Conservation (phyloP, 768 basidiomycete species). For the Pisolithus tinctorius region DNA sequence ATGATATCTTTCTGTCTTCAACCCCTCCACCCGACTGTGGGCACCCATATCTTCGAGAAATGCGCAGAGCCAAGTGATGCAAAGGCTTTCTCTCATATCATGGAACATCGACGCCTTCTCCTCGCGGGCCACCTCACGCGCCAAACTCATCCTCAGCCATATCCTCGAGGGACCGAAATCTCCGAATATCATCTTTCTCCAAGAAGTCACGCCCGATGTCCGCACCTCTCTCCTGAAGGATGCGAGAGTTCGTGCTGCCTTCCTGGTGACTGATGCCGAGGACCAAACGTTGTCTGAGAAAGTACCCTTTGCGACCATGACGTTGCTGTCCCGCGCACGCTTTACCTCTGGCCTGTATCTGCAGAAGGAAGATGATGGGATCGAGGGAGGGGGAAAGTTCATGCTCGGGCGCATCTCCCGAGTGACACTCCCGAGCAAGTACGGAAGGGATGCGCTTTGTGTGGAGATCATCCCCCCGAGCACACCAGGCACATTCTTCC, state of each 20-base stretch:
- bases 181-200: conserved; percentile 34
- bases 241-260: conserved; percentile 26
- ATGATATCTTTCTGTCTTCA: too few species aligned
- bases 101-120: conserved; percentile 33
- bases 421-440: conserved; percentile 31
- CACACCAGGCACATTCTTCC: conserved; percentile 15
- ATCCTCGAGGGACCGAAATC: conserved; percentile 26
- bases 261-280: conserved; percentile 33
- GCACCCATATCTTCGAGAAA: conserved; percentile 17
- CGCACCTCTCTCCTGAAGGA: conserved; percentile 28
- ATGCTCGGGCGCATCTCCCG: conserved; percentile 7
- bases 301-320: conserved; percentile 20
- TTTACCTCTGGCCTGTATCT: neutral
- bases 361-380: neutral
- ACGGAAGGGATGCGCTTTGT: conserved; percentile 30
- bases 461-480: conserved; percentile 28
- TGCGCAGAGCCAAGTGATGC: conserved; percentile 10
- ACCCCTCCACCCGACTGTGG: conserved; percentile 18
- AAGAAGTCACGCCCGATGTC: conserved; percentile 31
- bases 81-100: conserved; percentile 27
- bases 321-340: conserved; percentile 26
- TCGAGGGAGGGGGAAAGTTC: neutral
- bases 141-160: conserved; percentile 28
- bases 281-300: conserved; percentile 28
- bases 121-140: conserved; percentile 24